These are phyloP conservation scores for Ambrosia trifida DNA, from an alignment of 129 eudicot species.

Conservation along the genomic window DNA sequence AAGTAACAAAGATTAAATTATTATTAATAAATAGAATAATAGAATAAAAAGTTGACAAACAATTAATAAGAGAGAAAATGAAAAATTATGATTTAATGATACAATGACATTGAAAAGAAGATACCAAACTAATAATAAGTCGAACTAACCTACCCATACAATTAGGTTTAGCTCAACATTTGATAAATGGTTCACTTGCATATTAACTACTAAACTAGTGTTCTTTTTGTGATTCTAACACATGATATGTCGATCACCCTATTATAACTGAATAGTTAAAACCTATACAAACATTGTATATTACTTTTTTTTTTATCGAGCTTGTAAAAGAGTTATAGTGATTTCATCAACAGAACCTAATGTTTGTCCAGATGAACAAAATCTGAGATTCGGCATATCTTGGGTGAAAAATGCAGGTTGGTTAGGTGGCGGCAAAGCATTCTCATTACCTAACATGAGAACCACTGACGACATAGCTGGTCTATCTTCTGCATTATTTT, in stretches of 20 bases:
- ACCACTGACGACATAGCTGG: slow-evolving; percentile 35
- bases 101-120: neutral
- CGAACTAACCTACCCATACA: neutral
- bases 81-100: too few species aligned
- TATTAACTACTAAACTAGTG: neutral
- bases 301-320: slow-evolving; percentile 17
- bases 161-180: neutral
- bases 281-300: neutral
- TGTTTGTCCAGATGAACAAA: slow-evolving; percentile 23
- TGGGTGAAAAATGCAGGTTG: slow-evolving; percentile 29
- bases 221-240: neutral
- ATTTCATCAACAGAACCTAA: slow-evolving; percentile 23
- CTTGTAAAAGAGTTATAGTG: slow-evolving; percentile 25
- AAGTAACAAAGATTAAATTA: too few species aligned
- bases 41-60: too few species aligned
- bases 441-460: slow-evolving; percentile 25
- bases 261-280: neutral
- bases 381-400: neutral
- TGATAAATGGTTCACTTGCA: neutral
- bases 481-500: slow-evolving; percentile 34
- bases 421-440: slow-evolving; percentile 26
- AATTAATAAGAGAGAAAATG: too few species aligned
- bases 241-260: neutral
- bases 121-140: neutral
- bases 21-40: too few species aligned